phyloP scores from a whole-genome alignment of 2,329 filamentous ascomycete species.

The Achaetomium macrosporum region DNA sequence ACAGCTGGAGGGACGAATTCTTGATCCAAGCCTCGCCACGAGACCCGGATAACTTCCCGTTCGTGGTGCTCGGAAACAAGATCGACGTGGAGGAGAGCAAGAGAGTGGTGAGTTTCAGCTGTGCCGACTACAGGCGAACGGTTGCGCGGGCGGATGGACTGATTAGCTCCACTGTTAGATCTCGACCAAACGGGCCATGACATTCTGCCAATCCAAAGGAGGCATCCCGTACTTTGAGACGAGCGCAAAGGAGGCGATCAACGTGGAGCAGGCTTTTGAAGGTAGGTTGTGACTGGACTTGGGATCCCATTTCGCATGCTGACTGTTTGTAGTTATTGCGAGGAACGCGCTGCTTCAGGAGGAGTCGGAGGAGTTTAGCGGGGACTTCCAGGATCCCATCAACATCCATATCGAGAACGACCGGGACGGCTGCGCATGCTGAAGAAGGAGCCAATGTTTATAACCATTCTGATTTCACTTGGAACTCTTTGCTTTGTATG shows the following conservation, averaged over 20 bases:
- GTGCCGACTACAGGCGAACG: background rate
- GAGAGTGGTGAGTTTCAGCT: conserved; percentile 59
- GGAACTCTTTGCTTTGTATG: conserved; percentile 21
- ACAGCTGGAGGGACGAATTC: conserved; percentile 98
- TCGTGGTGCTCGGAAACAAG: conserved; percentile 97
- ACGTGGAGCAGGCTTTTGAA: conserved; percentile 79
- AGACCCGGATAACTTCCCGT: conserved; percentile 95
- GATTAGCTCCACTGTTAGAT: conserved; percentile 49
- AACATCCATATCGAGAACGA: conserved; percentile 96
- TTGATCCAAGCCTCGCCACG: conserved; percentile 93
- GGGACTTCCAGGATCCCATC: conserved; percentile 96
- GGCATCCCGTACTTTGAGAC: conserved; percentile 99
- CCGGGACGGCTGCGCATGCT: conserved; percentile 90
- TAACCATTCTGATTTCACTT: conserved; percentile 13
- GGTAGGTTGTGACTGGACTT: conserved; percentile 36
- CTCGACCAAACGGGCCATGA: conserved; percentile 90
- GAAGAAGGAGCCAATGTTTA: conserved; percentile 28
- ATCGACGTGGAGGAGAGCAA: conserved; percentile 98
- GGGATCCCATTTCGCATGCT: background rate
- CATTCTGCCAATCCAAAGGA: conserved; percentile 95
- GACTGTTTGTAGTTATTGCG: conserved; percentile 67
- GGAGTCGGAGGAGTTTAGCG: conserved; percentile 95
- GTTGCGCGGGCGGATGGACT: background rate
- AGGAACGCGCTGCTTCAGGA: conserved; percentile 93
- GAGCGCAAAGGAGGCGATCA: conserved; percentile 96